Base-by-base conservation (phyloP, 768 basidiomycete genomes). In the Mycena haematopus region DNA sequence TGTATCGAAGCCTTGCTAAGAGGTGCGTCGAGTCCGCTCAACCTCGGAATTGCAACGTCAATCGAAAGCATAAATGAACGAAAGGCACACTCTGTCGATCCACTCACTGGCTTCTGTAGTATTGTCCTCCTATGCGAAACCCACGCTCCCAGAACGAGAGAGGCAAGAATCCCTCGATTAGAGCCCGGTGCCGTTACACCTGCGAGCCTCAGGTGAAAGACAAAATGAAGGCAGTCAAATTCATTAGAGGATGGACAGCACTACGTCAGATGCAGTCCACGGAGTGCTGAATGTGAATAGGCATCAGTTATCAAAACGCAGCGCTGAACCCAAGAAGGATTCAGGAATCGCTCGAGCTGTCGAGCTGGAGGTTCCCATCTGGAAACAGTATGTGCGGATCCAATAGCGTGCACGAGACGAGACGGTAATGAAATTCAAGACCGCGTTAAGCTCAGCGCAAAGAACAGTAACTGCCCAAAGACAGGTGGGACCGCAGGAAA, bases 51-150 rank as follows among this genome's bases (percentile, higher is more conserved):
- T 58, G 42, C 9, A 33, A n/a, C 45, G 52, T 58, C 44, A 54
- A 31, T 58, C 31, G 40, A 42, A 36, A 63, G 62, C 25, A 54
- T 63, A 63, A 63, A 6, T 42, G 36, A 58, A 25, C 8, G 56
- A 21, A 22, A 53, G 62, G 51, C 46, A 63, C 62, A 55, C 61
- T 57, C 62, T 54, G 62, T 58, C 62, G 62, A 63, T 63, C 62
- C 56, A 63, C 62, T 44, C 14, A 31, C 6, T 19, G 22, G 45
- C 44, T 54, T 63, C 56, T 57, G 38, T 3, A 6, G 1, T n/a
- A 13, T 53, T 50, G n/a, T 31, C 2, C n/a, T 15, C 31, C 49
- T 0, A 7, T 35, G 15, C 38, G 33, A 33, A 49, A 44, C 1
- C 25, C 6, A 36, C 4, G 9, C 29, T 31, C 29, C 4, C 9